phyloP scores from a whole-genome alignment of 1,284 basidiomycete genomes.

The Naganishia albida region DNA sequence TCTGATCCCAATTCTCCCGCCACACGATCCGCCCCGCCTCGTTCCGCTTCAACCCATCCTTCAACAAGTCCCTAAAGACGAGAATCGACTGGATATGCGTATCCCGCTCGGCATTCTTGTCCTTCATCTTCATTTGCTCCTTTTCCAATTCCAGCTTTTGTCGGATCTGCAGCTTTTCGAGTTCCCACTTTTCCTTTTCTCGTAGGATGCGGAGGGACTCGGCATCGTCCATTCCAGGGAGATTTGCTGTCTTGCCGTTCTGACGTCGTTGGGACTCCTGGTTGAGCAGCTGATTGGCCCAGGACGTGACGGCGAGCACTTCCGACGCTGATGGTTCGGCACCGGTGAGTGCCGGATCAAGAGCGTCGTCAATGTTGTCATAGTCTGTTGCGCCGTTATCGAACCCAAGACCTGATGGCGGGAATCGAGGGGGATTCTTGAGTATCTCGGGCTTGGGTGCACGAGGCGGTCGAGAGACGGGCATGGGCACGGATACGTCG shows the following conservation, averaged over 20 bases:
- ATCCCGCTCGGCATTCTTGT: conserved; percentile 34
- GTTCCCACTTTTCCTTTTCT: conserved; percentile 30
- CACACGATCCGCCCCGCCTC: conserved; percentile 22
- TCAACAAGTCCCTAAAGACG: conserved; percentile 23
- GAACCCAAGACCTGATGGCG: not conserved
- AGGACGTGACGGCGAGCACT: conserved; percentile 20
- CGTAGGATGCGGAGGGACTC: conserved; percentile 10
- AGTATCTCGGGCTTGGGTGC: conserved; percentile 1
- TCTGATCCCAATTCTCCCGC: conserved; percentile 13
- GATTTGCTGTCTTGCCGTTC: not conserved
- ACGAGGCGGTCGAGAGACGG: conserved; percentile 23
- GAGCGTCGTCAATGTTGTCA: conserved; percentile 7
- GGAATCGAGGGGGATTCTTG: not conserved
- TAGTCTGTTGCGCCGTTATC: not conserved
- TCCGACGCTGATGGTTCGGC: conserved; percentile 13
- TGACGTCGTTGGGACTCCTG: conserved; percentile 23
- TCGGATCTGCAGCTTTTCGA: conserved; percentile 30
- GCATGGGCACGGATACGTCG: conserved; percentile 20
- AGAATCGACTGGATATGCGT: conserved; percentile 31
- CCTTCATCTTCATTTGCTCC: conserved; percentile 30
- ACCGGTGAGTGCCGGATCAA: conserved; percentile 19
- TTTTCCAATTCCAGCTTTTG: conserved; percentile 32
- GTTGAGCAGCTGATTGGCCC: conserved; percentile 22
- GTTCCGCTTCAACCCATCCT: conserved; percentile 21
- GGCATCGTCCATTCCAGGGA: conserved; percentile 10